Base-by-base conservation (phyloP, 257 asterid genomes). In the Apocynum venetum region DNA sequence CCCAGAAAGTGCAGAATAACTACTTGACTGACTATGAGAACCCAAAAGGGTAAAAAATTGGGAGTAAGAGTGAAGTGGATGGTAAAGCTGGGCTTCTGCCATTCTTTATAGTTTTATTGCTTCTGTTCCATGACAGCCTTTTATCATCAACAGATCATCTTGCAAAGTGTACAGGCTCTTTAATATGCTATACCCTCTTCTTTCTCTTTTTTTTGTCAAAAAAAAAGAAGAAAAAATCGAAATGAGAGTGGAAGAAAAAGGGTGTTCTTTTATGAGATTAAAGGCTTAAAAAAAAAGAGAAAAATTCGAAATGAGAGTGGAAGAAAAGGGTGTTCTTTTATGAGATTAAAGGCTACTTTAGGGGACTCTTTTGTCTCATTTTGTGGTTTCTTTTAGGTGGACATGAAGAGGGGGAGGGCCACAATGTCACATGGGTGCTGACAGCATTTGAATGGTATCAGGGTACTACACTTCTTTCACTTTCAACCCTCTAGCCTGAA, bases 351-450 rank as follows among this genome's bases (percentile, higher is more conserved):
- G 83, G 86, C 52, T 47, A 72, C 85, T 82, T 85, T 85, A 74
- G 80, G 84, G 84, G 86, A 71, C 78, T 56, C 79, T 80, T 82
- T 86, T 83, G 85, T 86, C 85, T 82, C 85, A 73, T 83, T 79
- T 81, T 79, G 77, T 86, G 85, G 87, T 83, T 76, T 81, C 85
- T 80, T 83, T 86, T 80, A 83, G 86, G 83, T 86, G 87, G 86
- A 80, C 83, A 78, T 81, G 84, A 76, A 66, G 76, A 82, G 77
- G 78, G 19, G 71, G 67, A 70, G 88, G 83, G 78, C 89, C 89
- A 80, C 79, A 80, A 56, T 53, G 70, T 84, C 87, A 83, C 87
- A 80, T 83, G 87, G 86, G 64, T 65, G 64, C 86, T 82, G 81
- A 82, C 84, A 82, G 73, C 40, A 67, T 86, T 83, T 80, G 80